Base-by-base conservation (phyloP, 345 rosid genomes). In the Eucalyptus sp. region DNA sequence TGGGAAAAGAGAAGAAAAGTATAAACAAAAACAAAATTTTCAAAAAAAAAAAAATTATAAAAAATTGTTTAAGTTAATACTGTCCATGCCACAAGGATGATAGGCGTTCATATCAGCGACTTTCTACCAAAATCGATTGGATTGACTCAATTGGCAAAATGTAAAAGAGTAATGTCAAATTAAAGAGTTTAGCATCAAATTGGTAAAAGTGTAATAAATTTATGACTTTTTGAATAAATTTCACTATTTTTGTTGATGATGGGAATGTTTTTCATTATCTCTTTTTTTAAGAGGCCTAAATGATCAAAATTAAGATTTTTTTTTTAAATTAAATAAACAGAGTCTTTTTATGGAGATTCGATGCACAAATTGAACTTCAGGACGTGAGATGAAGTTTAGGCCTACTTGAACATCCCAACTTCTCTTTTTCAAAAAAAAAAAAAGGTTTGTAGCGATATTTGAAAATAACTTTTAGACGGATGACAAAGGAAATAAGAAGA, bases 31-130 rank as follows among this genome's bases (percentile, higher is more conserved):
- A 52, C 4, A 18, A 52, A 52, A 7, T 0, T 52, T 18, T 37
- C 4, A 18, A 52, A 49, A 7, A 3, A 7, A 3, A 18, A 52
- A 1, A 46, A 9, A 52, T 18, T 18, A 3, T 18, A 52, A 52
- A 52, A 20, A 18, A 52, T 52, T 52, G 56, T 52, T 52, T 52
- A 52, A 52, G 58, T 52, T 52, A 18, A 18, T 52, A 18, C 2
- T 18, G 0, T 52, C 25, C 58, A 18, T 52, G 58, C 25, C 2
- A 18, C 24, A 52, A 18, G 25, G 58, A 52, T 7, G 10, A 52
- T 7, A 18, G 4, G 24, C 2, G 1, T 52, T 52, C 10, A 52
- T 52, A 52, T 18, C 2, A 18, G 2, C 2, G 10, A 52, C 0
- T 52, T 52, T 52, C 58, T 52, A 52, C 5, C 64, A 24, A 58